Evolutionary conservation across 495 filamentous ascomycete species (phyloP).

Genomic region (Clohesyomyces aquaticus): DNA sequence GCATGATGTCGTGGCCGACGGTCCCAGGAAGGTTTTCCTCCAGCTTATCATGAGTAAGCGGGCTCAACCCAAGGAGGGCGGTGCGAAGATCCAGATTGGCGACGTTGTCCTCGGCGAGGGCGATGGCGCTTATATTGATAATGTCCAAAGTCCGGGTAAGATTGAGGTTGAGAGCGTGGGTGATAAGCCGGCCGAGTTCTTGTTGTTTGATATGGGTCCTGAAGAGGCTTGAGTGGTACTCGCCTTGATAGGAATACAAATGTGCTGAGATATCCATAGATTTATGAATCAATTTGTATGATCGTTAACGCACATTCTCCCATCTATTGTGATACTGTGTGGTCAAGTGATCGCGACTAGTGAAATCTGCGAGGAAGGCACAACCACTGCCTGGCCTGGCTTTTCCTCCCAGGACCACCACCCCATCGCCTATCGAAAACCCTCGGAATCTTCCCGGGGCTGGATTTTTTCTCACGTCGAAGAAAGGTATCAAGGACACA

Average conservation of each 20-base stretch:
- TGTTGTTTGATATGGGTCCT: conserved; percentile 50
- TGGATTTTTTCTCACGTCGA: no score
- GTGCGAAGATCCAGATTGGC: conserved; percentile 67
- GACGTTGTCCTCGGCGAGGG: conserved; percentile 68
- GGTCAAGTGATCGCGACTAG: no score
- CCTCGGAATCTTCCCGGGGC: no score
- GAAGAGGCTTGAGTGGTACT: conserved; percentile 9
- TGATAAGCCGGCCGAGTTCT: conserved; percentile 46
- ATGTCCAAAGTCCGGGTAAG: conserved; percentile 41
- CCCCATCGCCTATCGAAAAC: no score
- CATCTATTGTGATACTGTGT: no score
- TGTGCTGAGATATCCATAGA: background rate
- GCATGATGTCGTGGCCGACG: conserved; percentile 61
- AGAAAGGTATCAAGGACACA: no score
- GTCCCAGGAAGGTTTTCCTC: conserved; percentile 71
- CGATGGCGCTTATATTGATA: conserved; percentile 71
- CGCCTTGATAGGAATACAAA: background rate
- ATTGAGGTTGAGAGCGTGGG: conserved; percentile 47
- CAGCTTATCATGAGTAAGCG: conserved; percentile 68
- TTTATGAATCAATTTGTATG: background rate
- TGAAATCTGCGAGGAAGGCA: no score
- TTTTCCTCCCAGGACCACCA: no score
- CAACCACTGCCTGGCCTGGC: no score
- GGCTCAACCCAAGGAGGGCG: conserved; percentile 61
- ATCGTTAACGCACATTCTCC: no score